A percentile compares a stretch with the other conserved stretches of the same genome.
These are phyloP conservation scores for Coniochaeta sp. DNA, from an alignment of 2,329 filamentous ascomycete genomes.

Conservation along the genomic window DNA sequence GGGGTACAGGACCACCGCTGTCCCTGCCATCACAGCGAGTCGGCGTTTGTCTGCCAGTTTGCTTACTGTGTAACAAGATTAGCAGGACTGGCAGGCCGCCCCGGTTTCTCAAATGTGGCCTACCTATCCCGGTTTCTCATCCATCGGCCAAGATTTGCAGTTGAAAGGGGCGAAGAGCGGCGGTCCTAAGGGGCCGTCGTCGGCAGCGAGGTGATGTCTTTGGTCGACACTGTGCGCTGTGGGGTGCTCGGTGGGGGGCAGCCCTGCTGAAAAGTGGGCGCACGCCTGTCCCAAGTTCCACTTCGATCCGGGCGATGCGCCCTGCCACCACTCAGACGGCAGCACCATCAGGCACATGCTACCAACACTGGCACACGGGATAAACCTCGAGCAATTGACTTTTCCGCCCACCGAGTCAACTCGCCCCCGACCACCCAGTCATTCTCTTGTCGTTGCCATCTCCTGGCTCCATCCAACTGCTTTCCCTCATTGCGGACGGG, in stretches of 20 bases:
- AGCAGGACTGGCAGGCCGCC: no score
- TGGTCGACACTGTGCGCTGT: neutral
- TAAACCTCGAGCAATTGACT: neutral
- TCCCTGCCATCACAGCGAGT: neutral
- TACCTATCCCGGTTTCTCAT: neutral
- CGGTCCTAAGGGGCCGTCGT: neutral
- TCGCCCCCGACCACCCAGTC: neutral
- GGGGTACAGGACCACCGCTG: no score
- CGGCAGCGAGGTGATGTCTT: neutral
- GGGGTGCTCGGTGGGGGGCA: neutral
- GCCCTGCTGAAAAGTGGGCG: neutral
- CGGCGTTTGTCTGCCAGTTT: neutral
- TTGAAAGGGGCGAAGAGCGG: neutral
- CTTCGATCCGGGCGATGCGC: neutral
- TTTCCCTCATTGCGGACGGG: conserved; percentile 40
- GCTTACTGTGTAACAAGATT: neutral
- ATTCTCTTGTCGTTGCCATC: conserved; percentile 4
- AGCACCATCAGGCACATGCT: neutral
- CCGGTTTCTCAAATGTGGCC: neutral
- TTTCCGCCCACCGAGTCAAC: neutral
- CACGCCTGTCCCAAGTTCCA: neutral
- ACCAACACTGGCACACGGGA: neutral
- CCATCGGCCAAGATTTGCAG: neutral
- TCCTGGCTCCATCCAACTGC: conserved; percentile 1
- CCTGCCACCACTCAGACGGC: neutral